Percentiles rank a stretch among this genome's conserved stretches.
Conservation (phyloP, 106 monocot species). For the Gastrodia elata region DNA sequence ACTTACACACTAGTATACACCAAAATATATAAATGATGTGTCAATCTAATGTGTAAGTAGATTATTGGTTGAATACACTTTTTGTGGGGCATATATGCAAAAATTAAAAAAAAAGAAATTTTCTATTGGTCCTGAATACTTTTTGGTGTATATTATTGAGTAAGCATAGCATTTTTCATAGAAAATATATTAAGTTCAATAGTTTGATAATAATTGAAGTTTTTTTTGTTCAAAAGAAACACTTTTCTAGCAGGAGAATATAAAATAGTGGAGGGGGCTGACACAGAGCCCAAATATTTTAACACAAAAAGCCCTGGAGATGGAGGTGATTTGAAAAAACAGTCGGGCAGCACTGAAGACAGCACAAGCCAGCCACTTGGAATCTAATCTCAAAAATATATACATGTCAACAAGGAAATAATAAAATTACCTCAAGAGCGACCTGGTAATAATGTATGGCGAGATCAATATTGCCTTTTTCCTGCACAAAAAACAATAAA, state of each 20-base stretch:
- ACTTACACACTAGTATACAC: no score
- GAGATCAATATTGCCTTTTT: slow-evolving; percentile 88
- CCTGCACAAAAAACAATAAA: slow-evolving; percentile 39
- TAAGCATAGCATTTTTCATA: no score
- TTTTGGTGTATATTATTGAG: no score
- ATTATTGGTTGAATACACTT: no score
- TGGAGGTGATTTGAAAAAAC: background rate
- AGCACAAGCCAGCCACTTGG: background rate
- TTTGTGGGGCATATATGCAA: no score
- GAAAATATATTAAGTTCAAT: background rate
- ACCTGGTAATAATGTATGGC: slow-evolving; percentile 75
- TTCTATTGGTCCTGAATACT: no score
- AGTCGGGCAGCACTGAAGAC: background rate
- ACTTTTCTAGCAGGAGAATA: background rate
- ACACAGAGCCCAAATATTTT: background rate
- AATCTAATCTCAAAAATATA: background rate
- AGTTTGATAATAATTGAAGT: background rate
- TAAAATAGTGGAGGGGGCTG: background rate
- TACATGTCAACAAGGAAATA: background rate
- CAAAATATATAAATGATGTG: no score
- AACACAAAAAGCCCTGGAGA: background rate
- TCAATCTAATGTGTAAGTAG: no score
- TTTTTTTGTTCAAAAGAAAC: background rate
- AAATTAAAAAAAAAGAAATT: no score
- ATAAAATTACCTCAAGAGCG: slow-evolving; percentile 67